Percentiles rank a stretch among this genome's conserved stretches.
Conservation (phyloP, 2,329 filamentous ascomycete genomes). For the Colletotrichum euphorbiae region DNA sequence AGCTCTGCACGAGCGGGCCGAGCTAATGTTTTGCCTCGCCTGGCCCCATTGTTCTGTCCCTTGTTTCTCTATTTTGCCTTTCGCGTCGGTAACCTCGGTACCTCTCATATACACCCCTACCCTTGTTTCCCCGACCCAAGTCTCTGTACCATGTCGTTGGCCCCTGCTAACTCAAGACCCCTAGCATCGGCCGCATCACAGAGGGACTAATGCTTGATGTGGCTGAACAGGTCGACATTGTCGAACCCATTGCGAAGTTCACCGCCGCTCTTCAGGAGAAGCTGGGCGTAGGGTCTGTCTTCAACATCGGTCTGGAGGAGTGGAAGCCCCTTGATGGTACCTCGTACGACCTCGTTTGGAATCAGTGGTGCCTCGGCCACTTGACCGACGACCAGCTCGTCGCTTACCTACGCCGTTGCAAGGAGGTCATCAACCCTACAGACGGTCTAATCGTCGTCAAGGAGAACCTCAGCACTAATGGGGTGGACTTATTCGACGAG, state of each 20-base stretch:
- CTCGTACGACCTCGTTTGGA: slow-evolving; percentile 86
- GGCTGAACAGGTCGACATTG: slow-evolving; percentile 79
- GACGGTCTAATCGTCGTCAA: slow-evolving; percentile 53
- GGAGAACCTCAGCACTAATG: slow-evolving; percentile 76
- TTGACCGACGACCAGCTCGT: slow-evolving; percentile 80
- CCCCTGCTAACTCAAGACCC: slow-evolving; percentile 29
- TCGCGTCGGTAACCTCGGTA: slow-evolving; percentile 24
- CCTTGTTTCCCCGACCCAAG: slow-evolving; percentile 28
- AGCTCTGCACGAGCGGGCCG: slow-evolving; percentile 25
- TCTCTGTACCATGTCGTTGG: slow-evolving; percentile 18
- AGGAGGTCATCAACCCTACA: slow-evolving; percentile 49
- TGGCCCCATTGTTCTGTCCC: slow-evolving; percentile 26
- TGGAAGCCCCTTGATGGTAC: slow-evolving; percentile 65
- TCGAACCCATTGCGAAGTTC: slow-evolving; percentile 89
- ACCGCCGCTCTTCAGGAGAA: slow-evolving; percentile 70
- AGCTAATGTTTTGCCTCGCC: slow-evolving; percentile 39
- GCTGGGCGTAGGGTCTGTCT: slow-evolving; percentile 71
- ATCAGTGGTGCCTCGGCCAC: slow-evolving; percentile 90
- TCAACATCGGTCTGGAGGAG: slow-evolving; percentile 78
- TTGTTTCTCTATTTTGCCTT: slow-evolving; percentile 20
- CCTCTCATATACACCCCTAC: slow-evolving; percentile 24
- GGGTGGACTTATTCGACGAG: slow-evolving; percentile 67
- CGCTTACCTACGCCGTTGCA: slow-evolving; percentile 73
- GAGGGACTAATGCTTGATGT: slow-evolving; percentile 79
- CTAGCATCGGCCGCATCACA: slow-evolving; percentile 85